Base-by-base conservation (phyloP, 1,284 basidiomycete species). In the Mycena sp. region DNA sequence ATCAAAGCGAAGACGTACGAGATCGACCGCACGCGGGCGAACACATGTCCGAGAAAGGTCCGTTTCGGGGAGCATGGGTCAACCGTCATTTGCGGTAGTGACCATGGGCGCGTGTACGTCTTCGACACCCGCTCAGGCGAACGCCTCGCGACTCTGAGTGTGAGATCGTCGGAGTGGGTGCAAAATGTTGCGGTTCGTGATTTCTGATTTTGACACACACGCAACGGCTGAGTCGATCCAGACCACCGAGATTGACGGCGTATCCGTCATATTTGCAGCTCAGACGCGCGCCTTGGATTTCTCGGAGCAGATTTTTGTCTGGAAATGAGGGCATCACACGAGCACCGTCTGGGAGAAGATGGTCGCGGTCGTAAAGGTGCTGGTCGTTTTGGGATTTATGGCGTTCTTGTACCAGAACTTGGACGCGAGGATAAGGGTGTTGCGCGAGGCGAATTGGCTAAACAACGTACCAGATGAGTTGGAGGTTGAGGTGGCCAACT, bases 271-370 rank as follows among this genome's bases (percentile, higher is more conserved):
- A n/a, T n/a, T n/a, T n/a, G n/a, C n/a, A n/a, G n/a, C n/a, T n/a
- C n/a, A n/a, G n/a, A n/a, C n/a, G n/a, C n/a, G n/a, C n/a, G n/a
- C n/a, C n/a, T n/a, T n/a, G n/a, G n/a, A n/a, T n/a, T n/a, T n/a
- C n/a, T n/a, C n/a, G n/a, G n/a, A 57, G 55, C 26, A 57, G 14
- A 57, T 57, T 19, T 48, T 57, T 16, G 53, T 57, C 55, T 57
- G 55, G 55, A 9, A 17, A n/a, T n/a, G n/a, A n/a, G n/a, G n/a
- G 25, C 41, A 16, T 21, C 23, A 55, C 10, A 45, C 21, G 53
- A 55, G 53, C 37, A 57, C 30, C 45, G 28, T 4, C 26, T 57
- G 55, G 55, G 37, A 23, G 11, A 57, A 57, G 35, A 17, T 49
- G 14, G n/a, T 6, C 26, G 28, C 9, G 14, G 1, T 43, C 17